A percentile compares a stretch with the other conserved stretches of the same genome.
phyloP scores from a whole-genome alignment of 805 yeast genomes.

The Candida odintsovae region DNA sequence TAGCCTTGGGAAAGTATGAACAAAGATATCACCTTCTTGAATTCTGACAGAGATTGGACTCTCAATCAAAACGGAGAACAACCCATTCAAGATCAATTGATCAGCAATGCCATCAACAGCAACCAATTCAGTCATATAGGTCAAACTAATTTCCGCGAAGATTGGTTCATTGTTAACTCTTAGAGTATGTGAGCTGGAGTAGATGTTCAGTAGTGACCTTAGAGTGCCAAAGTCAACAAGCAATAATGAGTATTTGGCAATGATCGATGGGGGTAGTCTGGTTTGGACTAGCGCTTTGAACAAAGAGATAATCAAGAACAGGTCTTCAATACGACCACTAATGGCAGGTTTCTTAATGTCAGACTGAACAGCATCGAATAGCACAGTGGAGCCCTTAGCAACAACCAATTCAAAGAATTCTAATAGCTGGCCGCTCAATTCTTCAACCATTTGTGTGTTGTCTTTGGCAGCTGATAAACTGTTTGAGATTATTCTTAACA shows the following conservation, averaged over 20 bases:
- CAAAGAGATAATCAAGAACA: constrained; percentile 57
- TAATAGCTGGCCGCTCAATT: constrained; percentile 44
- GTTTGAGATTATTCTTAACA: constrained; percentile 53
- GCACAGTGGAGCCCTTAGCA: constrained; percentile 56
- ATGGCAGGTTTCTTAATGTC: constrained; percentile 36
- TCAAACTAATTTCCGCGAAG: constrained; percentile 66
- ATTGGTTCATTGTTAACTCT: constrained; percentile 58
- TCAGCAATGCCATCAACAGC: constrained; percentile 60
- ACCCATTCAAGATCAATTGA: constrained; percentile 54
- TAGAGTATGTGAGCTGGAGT: constrained; percentile 59
- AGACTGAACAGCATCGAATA: constrained; percentile 54
- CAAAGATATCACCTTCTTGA: constrained; percentile 57
- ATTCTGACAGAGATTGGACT: constrained; percentile 65
- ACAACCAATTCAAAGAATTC: constrained; percentile 59
- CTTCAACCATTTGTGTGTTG: constrained; percentile 37
- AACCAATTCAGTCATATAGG: constrained; percentile 65
- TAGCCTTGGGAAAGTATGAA: constrained; percentile 46
- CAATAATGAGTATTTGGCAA: constrained; percentile 42
- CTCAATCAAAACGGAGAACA: constrained; percentile 63
- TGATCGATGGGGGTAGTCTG: constrained; percentile 42
- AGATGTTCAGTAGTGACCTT: constrained; percentile 55
- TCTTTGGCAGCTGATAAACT: constrained; percentile 39
- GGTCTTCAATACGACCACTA: constrained; percentile 55
- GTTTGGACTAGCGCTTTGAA: constrained; percentile 50
- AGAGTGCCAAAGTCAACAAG: constrained; percentile 57